Evolutionary conservation across 257 asterid genomes (phyloP).

Genomic region (Cruciata laevipes): DNA sequence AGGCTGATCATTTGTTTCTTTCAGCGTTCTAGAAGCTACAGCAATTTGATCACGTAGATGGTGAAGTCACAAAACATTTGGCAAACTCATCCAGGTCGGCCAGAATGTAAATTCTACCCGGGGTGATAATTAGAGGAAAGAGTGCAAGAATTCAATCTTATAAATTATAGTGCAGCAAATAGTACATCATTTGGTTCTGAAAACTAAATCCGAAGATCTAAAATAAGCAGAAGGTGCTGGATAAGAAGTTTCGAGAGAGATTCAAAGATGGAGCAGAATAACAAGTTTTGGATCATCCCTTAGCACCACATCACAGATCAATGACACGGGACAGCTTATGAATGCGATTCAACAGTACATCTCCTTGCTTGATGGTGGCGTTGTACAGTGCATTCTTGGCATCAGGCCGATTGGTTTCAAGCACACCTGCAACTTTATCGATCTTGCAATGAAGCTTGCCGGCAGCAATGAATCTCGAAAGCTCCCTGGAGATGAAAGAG

Average conservation of each 20-base stretch:
- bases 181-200: neutral
- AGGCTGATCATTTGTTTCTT: slow-evolving; percentile 4
- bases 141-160: neutral
- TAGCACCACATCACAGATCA: slow-evolving; percentile 47
- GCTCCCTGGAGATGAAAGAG: slow-evolving; percentile 42
- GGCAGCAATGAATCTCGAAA: slow-evolving; percentile 73
- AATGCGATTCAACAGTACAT: slow-evolving; percentile 79
- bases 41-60: neutral
- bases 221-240: neutral
- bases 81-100: neutral
- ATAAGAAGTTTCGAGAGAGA: neutral
- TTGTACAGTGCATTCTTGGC: slow-evolving; percentile 91
- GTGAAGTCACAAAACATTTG: neutral
- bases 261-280: neutral
- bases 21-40: neutral
- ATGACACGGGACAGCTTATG: slow-evolving; percentile 92
- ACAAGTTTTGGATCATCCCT: neutral
- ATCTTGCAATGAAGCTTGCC: slow-evolving; percentile 83
- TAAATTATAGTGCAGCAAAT: neutral
- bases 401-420: slow-evolving; percentile 89
- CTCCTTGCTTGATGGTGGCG: slow-evolving; percentile 90
- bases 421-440: slow-evolving; percentile 74
- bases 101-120: neutral
- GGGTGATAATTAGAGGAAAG: too few species aligned
- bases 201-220: neutral